Percentiles rank a stretch among this genome's conserved stretches.
Conservation (phyloP, 208 protist species). For the Chromosphaera perkinsii region DNA sequence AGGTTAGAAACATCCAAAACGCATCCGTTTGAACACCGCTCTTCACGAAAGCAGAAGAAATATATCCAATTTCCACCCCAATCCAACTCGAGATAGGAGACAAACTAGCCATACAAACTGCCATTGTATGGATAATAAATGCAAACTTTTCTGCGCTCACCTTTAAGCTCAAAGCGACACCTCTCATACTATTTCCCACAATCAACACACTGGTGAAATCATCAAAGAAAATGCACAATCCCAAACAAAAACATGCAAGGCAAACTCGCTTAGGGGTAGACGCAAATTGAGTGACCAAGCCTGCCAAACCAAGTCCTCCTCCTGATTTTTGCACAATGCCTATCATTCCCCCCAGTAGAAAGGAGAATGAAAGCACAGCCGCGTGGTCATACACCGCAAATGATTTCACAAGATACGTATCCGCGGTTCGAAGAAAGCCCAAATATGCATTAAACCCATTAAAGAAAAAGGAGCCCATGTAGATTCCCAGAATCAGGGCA, state of each 20-base stretch:
- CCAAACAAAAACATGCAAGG: constrained; percentile 1
- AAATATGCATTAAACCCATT: constrained; percentile 4
- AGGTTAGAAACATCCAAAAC: constrained; percentile 12
- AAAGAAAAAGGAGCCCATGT: neutral
- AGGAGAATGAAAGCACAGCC: constrained; percentile 3
- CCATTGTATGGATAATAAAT: constrained; percentile 16
- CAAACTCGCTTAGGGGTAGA: neutral
- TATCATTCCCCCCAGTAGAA: neutral
- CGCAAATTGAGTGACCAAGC: neutral
- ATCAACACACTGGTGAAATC: constrained; percentile 31
- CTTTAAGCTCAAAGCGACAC: neutral
- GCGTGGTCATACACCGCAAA: constrained; percentile 5
- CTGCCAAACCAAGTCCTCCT: neutral
- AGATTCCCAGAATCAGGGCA: constrained; percentile 12
- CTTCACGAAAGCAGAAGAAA: neutral
- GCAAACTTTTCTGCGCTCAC: constrained; percentile 28
- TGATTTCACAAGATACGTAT: constrained; percentile 5
- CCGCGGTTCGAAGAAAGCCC: constrained; percentile 7
- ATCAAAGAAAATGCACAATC: constrained; percentile 30
- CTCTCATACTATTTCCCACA: constrained; percentile 16
- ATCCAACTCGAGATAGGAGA: constrained; percentile 35
- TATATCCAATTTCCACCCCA: constrained; percentile 31
- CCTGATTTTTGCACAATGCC: constrained; percentile 21
- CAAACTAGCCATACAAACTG: constrained; percentile 10
- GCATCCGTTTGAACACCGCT: neutral